Conservation (phyloP, 1,139 yeast genomes). For the Geotrichum fermentans region DNA sequence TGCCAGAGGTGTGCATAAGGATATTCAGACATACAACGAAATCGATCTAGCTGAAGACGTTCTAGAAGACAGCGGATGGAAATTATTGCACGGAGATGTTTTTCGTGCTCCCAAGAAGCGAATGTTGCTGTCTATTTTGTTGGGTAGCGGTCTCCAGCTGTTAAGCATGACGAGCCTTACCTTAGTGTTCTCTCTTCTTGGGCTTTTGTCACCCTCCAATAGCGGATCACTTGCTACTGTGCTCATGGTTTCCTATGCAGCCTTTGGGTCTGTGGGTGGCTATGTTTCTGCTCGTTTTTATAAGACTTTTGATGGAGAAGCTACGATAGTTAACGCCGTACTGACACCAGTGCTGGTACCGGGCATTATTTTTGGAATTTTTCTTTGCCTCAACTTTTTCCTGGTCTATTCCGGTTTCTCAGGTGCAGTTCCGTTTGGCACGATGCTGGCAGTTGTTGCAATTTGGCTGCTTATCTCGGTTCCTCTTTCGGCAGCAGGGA, state of each 20-base stretch:
- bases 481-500: conserved; percentile 78
- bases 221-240: conserved; percentile 91
- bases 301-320: conserved; percentile 86
- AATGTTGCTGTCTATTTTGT: conserved; percentile 67
- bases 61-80: conserved; percentile 96
- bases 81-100: conserved; percentile 89
- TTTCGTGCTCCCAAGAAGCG: conserved; percentile 77
- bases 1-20: conserved; percentile 74
- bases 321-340: conserved; percentile 80
- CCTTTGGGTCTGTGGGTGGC: conserved; percentile 77
- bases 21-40: conserved; percentile 83
- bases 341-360: conserved; percentile 84
- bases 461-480: conserved; percentile 84
- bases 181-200: conserved; percentile 76
- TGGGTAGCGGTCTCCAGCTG: conserved; percentile 86
- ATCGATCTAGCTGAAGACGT: conserved; percentile 75
- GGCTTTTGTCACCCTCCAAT: conserved; percentile 87
- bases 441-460: conserved; percentile 71
- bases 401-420: conserved; percentile 74
- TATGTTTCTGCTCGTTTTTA: conserved; percentile 81
- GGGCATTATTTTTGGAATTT: conserved; percentile 58
- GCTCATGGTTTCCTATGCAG: conserved; percentile 74
- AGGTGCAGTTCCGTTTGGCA: conserved; percentile 92
- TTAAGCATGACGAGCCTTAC: conserved; percentile 72
- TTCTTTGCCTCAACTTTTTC: conserved; percentile 74